These are phyloP conservation scores for Sindora glabra DNA, from an alignment of 306 rosid species.

Conservation along the genomic window DNA sequence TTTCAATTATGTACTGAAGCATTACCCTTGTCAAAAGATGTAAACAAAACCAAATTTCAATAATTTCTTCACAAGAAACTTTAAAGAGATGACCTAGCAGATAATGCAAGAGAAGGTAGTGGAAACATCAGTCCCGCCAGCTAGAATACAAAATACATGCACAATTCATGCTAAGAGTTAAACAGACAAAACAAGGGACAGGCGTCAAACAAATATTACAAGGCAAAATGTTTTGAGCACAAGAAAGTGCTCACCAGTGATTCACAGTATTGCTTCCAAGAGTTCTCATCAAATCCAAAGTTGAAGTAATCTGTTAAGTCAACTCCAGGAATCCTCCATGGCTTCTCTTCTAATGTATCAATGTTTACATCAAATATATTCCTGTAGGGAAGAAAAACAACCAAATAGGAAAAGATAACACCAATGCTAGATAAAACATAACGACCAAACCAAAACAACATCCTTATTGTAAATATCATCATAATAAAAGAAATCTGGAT, in stretches of 20 bases:
- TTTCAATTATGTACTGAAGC: too few relatives aligned
- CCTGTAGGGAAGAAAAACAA: constrained; percentile 27
- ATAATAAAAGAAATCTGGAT: not conserved
- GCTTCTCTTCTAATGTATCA: constrained; percentile 50
- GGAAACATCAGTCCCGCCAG: constrained; percentile 5
- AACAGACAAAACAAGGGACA: constrained; percentile 1
- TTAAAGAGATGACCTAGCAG: constrained; percentile 4
- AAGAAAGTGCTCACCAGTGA: constrained; percentile 45
- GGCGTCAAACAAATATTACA: not conserved
- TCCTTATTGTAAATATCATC: not conserved
- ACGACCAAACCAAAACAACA: not conserved
- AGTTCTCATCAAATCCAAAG: constrained; percentile 57
- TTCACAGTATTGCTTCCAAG: constrained; percentile 61
- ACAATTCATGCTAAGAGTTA: constrained; percentile 8
- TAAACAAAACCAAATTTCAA: constrained; percentile 16
- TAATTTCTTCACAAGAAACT: not conserved
- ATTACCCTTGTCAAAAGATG: too few relatives aligned
- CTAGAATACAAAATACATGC: not conserved
- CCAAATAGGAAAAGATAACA: constrained; percentile 1
- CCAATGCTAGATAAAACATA: not conserved
- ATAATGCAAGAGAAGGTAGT: not conserved
- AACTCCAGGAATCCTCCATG: constrained; percentile 50
- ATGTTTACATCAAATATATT: constrained; percentile 44
- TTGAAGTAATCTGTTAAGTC: constrained; percentile 63
- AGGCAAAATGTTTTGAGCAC: not conserved